Evolutionary conservation across 192 early-diverging fungal genomes (phyloP), one percentile per base, ranked within the genome.

Genomic region (Coemansia sp.): DNA sequence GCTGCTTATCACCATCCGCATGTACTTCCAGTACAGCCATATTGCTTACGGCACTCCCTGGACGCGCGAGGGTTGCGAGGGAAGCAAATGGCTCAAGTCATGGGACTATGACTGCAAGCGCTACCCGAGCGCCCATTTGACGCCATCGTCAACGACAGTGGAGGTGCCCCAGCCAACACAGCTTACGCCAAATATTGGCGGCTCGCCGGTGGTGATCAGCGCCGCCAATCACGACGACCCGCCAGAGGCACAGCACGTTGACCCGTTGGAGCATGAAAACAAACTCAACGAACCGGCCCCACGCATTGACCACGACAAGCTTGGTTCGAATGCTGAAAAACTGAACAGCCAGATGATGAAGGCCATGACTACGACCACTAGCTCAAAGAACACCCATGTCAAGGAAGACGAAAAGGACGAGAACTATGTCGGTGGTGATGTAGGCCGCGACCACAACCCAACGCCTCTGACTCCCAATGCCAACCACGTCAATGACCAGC

Each of bases 31-130:
- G 25, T 93, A 89, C 61, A 87, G 89, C 30, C 93, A 94, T 6
- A 53, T 97, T n/a, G 85, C 92, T 0, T 98, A 98, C 81, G 93
- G 93, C 34, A 80, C 70, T 31, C 60, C 74, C 41, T 94, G 92
- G 92, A 88, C 84, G 28, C 88, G 86, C 54, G 65, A 84, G 21
- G 74, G 85, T 12, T 98, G 96, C 74, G 66, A 89, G 64, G 74
- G 82, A 8, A 77, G 90, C 59, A 97, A 94, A 79, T 87, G 89
- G 89, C 65, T 90, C 49, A 81, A 65, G 5, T 82, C 85, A 0
- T 98, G 95, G 95, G 91, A 93, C 74, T 94, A 85, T 60, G 86
- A 89, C 69, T 94, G 93, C 77, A 82, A 83, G 54, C 69, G 69
- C 58, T 75, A 72, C 56, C 64, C 77, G 16, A 62, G 61, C 57